A percentile compares a stretch with the other conserved stretches of the same genome.
Conservation (phyloP, 371 early-diverging fungal species). For the Coemansia sp. region DNA sequence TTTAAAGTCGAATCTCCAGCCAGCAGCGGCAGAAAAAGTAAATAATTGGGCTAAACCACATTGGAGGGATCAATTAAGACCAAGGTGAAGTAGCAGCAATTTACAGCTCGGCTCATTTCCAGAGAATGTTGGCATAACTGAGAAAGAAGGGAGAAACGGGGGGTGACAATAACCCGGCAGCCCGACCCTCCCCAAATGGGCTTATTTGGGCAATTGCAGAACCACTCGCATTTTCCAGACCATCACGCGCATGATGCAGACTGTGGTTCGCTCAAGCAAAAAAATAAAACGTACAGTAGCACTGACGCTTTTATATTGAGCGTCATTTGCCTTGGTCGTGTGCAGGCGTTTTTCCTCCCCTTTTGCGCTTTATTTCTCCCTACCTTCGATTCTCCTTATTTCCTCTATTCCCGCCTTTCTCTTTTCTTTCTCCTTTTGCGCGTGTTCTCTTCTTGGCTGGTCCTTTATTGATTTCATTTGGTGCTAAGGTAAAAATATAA, state of each 20-base stretch:
- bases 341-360: background rate
- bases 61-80: background rate
- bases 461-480: background rate
- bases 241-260: conserved; percentile 4
- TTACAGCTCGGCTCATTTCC: background rate
- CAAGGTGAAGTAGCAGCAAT: background rate
- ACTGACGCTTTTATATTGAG: background rate
- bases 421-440: conserved; percentile 2
- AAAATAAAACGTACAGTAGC: background rate
- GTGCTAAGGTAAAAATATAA: conserved; percentile 1
- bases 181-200: background rate
- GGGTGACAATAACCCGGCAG: background rate
- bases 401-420: background rate
- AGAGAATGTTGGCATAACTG: background rate
- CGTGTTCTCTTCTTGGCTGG: background rate
- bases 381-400: background rate
- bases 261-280: background rate
- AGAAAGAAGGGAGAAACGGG: background rate
- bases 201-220: background rate
- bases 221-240: conserved; percentile 3
- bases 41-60: background rate
- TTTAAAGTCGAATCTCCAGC: background rate
- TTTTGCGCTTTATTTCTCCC: background rate
- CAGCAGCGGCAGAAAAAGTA: too few species aligned
- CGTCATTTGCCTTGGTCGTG: background rate